A percentile compares a stretch with the other conserved stretches of the same genome.
These are phyloP conservation scores for Tuber microsphaerosporum DNA, from an alignment of 495 filamentous ascomycete genomes.

Conservation along the genomic window DNA sequence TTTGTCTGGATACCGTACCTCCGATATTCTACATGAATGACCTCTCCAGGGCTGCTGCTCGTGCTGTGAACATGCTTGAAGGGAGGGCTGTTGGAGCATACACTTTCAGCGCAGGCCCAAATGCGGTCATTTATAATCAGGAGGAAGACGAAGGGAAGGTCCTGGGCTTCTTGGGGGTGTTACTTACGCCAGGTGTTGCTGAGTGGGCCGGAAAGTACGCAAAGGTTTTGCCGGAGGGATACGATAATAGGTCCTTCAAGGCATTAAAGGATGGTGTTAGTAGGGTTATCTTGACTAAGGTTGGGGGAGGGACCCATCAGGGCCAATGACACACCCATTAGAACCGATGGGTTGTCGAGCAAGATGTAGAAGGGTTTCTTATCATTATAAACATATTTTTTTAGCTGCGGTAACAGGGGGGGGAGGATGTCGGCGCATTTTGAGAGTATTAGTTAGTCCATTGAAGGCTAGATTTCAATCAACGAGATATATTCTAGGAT, in stretches of 20 bases:
- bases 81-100: slow-evolving; percentile 77
- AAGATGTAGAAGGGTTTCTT: slow-evolving; percentile 12
- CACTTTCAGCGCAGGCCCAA: slow-evolving; percentile 95
- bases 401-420: neutral
- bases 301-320: slow-evolving; percentile 76
- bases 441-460: no score
- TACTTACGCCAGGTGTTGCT: slow-evolving; percentile 48
- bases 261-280: slow-evolving; percentile 69
- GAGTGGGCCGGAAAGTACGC: slow-evolving; percentile 56
- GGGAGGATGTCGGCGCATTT: no score
- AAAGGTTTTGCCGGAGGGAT: slow-evolving; percentile 47
- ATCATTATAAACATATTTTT: neutral
- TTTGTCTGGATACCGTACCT: slow-evolving; percentile 77
- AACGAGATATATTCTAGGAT: no score
- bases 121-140: slow-evolving; percentile 87
- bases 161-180: slow-evolving; percentile 59
- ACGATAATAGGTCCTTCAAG: slow-evolving; percentile 53
- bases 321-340: slow-evolving; percentile 68
- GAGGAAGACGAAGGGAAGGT: slow-evolving; percentile 66
- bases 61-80: slow-evolving; percentile 58
- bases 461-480: no score
- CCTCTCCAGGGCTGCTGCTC: slow-evolving; percentile 61
- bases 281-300: slow-evolving; percentile 79
- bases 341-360: slow-evolving; percentile 57
- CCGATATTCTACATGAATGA: slow-evolving; percentile 99